A percentile compares a stretch with the other conserved stretches of the same genome.
Evolutionary conservation across 1,139 yeast genomes (phyloP).

Genomic region (Wickerhamomyces sp.): DNA sequence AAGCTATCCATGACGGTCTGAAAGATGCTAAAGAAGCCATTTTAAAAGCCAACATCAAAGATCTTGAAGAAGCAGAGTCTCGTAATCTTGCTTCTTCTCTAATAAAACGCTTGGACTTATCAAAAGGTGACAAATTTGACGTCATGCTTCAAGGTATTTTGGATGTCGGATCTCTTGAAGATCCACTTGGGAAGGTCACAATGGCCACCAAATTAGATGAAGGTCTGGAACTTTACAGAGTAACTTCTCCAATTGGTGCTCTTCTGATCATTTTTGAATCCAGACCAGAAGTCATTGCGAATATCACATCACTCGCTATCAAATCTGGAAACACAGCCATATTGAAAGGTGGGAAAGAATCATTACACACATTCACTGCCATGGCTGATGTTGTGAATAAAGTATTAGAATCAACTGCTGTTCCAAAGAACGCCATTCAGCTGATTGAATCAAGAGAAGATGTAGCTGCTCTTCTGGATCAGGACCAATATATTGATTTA

Average conservation of each 20-base stretch:
- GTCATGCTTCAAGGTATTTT: conserved; percentile 91
- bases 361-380: conserved; percentile 74
- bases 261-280: conserved; percentile 90
- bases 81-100: conserved; percentile 62
- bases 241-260: conserved; percentile 94
- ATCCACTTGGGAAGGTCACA: conserved; percentile 85
- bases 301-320: conserved; percentile 90
- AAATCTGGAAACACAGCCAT: conserved; percentile 96
- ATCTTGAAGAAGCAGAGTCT: conserved; percentile 63
- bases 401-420: conserved; percentile 54
- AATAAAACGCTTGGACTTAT: conserved; percentile 77
- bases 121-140: conserved; percentile 81
- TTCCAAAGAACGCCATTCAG: conserved; percentile 80
- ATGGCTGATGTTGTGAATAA: conserved; percentile 70
- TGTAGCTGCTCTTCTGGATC: conserved; percentile 76
- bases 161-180: conserved; percentile 84
- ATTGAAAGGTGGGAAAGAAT: conserved; percentile 95
- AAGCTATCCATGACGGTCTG: conserved; percentile 67
- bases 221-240: conserved; percentile 72
- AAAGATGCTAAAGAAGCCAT: conserved; percentile 54
- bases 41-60: conserved; percentile 67
- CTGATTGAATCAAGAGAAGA: conserved; percentile 85
- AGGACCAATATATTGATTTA: conserved; percentile 87
- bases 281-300: conserved; percentile 97
- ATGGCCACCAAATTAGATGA: conserved; percentile 84